Evolutionary conservation across 139 green algal genomes (phyloP).

Genomic region (Klebsormidium nitens): DNA sequence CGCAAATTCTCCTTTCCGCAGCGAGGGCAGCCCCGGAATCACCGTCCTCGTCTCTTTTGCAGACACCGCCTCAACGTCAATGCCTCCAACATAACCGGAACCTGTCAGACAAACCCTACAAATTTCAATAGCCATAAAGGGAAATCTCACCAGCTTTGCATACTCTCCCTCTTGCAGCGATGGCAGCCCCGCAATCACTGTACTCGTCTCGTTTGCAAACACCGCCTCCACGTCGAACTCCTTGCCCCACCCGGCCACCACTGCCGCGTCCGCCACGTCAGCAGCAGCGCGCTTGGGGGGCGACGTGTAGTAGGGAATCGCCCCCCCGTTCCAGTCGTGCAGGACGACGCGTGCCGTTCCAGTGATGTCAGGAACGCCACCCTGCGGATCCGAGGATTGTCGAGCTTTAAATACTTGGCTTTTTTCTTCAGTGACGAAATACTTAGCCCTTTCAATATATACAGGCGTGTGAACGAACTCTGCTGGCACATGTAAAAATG

Average conservation of each 20-base stretch:
- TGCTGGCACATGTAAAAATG: no score
- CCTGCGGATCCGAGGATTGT: no score
- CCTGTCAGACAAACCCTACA: no score
- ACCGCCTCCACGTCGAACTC: constrained; percentile 69
- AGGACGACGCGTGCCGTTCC: constrained; percentile 73
- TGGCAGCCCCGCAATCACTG: constrained; percentile 65
- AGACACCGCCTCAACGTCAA: constrained; percentile 65
- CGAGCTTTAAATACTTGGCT: no score
- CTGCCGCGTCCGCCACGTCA: constrained; percentile 47
- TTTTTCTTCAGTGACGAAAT: no score
- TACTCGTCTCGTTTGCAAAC: constrained; percentile 59
- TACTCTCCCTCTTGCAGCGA: background rate
- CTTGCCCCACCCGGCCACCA: constrained; percentile 64
- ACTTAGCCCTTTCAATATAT: no score
- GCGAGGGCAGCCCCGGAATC: constrained; percentile 56
- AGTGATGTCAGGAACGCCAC: constrained; percentile 60
- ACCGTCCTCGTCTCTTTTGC: constrained; percentile 59
- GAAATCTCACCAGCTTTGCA: constrained; percentile 1
- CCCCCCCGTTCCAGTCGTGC: constrained; percentile 90
- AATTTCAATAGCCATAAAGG: no score
- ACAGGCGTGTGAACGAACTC: no score
- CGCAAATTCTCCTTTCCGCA: background rate
- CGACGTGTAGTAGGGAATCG: constrained; percentile 66
- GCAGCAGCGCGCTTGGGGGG: constrained; percentile 25
- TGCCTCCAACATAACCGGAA: no score